phyloP scores from a whole-genome alignment of 176 grass and related monocot genomes.

The Miscanthus lutarioriparius region DNA sequence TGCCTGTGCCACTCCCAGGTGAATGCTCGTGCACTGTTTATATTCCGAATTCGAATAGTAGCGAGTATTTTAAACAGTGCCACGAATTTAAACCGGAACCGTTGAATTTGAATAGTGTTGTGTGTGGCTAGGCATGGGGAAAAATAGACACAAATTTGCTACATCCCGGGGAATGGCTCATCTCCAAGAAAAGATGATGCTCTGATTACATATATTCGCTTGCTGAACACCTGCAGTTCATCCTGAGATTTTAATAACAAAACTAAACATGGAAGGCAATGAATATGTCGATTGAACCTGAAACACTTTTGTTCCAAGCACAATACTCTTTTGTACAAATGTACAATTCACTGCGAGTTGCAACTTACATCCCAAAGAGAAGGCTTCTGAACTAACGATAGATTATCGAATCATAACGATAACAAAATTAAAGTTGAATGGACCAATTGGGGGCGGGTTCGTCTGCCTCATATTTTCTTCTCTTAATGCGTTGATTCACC shows the following conservation, averaged over 20 bases:
- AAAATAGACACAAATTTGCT: background rate
- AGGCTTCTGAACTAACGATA: slow-evolving; percentile 1
- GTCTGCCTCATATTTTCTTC: background rate
- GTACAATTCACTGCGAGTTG: background rate
- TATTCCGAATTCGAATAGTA: too few relatives aligned
- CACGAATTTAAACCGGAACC: too few relatives aligned
- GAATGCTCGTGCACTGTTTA: too few relatives aligned
- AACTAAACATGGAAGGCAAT: background rate
- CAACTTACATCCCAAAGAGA: background rate
- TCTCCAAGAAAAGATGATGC: background rate
- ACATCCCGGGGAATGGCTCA: background rate
- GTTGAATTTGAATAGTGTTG: too few relatives aligned
- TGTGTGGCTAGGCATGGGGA: background rate
- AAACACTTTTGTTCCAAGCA: slow-evolving; percentile 22
- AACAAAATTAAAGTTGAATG: background rate
- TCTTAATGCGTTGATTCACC: background rate
- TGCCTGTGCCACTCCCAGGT: too few relatives aligned
- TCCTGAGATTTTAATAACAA: background rate
- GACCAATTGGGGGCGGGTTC: background rate
- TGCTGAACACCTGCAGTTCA: background rate
- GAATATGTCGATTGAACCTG: background rate
- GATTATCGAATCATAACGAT: background rate
- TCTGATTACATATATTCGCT: background rate
- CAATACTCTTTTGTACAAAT: background rate
- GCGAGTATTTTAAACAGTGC: too few relatives aligned